A percentile compares a stretch with the other conserved stretches of the same genome.
Evolutionary conservation across 106 monocot species (phyloP).

Genomic region (Dendrobium catenatum): DNA sequence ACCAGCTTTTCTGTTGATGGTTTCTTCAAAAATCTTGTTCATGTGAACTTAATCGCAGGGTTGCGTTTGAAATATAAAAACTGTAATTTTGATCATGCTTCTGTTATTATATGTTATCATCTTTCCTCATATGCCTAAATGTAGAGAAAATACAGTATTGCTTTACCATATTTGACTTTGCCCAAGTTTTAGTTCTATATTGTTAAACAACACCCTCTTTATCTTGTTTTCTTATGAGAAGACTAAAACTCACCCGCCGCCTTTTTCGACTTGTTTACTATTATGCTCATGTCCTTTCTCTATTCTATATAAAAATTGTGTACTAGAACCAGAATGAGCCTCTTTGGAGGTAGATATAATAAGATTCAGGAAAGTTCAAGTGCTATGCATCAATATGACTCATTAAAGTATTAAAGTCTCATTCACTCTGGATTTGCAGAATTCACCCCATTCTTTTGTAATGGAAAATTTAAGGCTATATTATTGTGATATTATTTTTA

Average conservation of each 20-base stretch:
- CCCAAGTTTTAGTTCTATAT: neutral
- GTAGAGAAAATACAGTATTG: neutral
- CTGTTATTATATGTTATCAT: neutral
- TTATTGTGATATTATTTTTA: neutral
- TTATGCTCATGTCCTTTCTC: neutral
- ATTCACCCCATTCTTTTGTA: neutral
- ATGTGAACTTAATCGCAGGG: neutral
- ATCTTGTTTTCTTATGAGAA: neutral
- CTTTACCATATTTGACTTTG: neutral
- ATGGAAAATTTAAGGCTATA: neutral
- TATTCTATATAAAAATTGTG: neutral
- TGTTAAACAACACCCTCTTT: neutral
- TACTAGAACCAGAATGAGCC: neutral
- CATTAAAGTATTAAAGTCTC: neutral
- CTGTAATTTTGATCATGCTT: neutral
- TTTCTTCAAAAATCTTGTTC: neutral
- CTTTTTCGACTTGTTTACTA: neutral
- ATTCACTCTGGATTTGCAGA: neutral
- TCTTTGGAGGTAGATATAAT: neutral
- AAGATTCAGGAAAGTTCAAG: neutral
- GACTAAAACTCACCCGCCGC: neutral
- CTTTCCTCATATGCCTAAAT: neutral
- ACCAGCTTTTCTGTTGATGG: neutral
- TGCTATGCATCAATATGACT: neutral
- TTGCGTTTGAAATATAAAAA: neutral